phyloP scores from a whole-genome alignment of 805 yeast species.

The Ogataea paraovalis region DNA sequence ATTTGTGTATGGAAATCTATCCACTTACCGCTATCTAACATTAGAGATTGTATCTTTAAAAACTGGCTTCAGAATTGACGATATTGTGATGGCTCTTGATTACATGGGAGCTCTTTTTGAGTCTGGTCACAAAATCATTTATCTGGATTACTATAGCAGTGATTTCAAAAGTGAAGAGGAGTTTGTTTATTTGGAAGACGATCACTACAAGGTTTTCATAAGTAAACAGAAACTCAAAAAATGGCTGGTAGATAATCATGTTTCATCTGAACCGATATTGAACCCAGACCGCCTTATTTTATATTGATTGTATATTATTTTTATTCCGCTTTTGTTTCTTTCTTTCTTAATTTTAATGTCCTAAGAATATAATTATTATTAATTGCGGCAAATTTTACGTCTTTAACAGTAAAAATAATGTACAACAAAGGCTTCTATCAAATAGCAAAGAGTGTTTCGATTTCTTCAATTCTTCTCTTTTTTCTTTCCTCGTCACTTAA shows the following conservation, averaged over 20 bases:
- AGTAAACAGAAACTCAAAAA: slow-evolving; percentile 21
- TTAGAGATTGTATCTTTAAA: slow-evolving; percentile 46
- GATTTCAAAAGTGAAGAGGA: slow-evolving; percentile 12
- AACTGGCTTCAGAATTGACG: slow-evolving; percentile 65
- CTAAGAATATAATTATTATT: neutral
- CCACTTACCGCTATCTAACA: slow-evolving; percentile 31
- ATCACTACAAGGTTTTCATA: slow-evolving; percentile 20
- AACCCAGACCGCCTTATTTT: slow-evolving; percentile 23
- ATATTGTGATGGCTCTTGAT: slow-evolving; percentile 55
- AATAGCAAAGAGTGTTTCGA: slow-evolving; percentile 58
- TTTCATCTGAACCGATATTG: slow-evolving; percentile 16
- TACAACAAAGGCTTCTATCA: neutral
- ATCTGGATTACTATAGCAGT: slow-evolving; percentile 27
- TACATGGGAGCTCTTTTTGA: slow-evolving; percentile 44
- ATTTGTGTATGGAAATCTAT: slow-evolving; percentile 38
- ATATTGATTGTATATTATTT: slow-evolving; percentile 9
- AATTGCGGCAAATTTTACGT: too few species aligned
- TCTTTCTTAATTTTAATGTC: neutral
- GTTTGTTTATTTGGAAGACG: slow-evolving; percentile 23
- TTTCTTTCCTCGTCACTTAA: slow-evolving; percentile 73
- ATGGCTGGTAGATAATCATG: slow-evolving; percentile 27
- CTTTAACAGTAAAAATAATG: neutral
- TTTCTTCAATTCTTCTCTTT: slow-evolving; percentile 66
- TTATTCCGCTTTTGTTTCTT: neutral
- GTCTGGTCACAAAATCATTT: slow-evolving; percentile 21